Percentiles rank a stretch among this genome's conserved stretches.
Evolutionary conservation across 139 green algal genomes (phyloP).

Genomic region (Desmodesmus armatus): DNA sequence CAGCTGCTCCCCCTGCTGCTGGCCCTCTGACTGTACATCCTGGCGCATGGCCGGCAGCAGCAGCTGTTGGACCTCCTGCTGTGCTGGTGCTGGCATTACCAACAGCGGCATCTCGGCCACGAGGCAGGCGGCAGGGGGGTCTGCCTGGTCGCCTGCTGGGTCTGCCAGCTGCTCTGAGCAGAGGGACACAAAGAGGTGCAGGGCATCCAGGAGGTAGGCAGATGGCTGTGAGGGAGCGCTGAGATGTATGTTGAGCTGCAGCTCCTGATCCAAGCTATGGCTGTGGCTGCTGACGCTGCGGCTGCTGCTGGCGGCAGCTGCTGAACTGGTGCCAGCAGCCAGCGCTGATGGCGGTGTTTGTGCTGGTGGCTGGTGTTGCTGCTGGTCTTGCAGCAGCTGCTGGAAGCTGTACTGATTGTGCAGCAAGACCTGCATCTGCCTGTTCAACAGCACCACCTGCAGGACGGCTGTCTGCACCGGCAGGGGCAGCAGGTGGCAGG

Average conservation of each 20-base stretch:
- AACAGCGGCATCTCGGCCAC: conserved; percentile 19
- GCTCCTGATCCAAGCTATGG: too few species aligned
- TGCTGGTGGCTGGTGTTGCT: background rate
- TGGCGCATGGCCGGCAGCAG: conserved; percentile 43
- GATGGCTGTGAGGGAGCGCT: background rate
- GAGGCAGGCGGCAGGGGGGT: background rate
- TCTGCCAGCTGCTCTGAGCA: background rate
- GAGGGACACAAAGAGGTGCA: background rate
- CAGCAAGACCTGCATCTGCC: background rate
- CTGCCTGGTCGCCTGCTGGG: background rate
- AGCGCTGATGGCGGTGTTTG: background rate
- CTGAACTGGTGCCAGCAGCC: too few species aligned
- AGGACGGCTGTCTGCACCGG: too few species aligned
- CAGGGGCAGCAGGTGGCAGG: background rate
- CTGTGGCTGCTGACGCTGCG: background rate
- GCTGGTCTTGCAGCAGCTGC: background rate
- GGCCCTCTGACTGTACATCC: conserved; percentile 27
- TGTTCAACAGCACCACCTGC: background rate
- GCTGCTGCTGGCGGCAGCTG: conserved; percentile 20
- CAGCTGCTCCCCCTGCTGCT: background rate
- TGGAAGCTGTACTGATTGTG: background rate
- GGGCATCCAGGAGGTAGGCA: background rate
- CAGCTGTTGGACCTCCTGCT: conserved; percentile 47
- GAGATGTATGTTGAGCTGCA: background rate
- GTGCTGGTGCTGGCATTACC: conserved; percentile 15